Evolutionary conservation across 768 basidiomycete species (phyloP), one percentile per base, ranked within the genome.

Genomic region (Lentinus brumalis): DNA sequence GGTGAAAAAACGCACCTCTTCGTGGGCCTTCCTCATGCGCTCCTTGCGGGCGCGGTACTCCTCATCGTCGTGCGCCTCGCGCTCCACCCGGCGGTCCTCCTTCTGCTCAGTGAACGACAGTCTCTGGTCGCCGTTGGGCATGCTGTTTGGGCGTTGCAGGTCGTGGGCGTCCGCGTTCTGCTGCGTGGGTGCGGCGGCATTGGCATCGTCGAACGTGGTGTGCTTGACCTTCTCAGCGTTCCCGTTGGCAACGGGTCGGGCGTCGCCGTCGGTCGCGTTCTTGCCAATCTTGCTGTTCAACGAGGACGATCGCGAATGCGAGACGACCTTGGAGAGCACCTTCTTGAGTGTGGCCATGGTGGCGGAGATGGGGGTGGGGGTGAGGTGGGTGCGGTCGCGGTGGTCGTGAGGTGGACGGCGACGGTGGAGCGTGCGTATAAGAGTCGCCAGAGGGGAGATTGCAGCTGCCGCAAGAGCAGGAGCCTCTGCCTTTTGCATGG

Each of bases 51-150:
- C 31, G 14, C 63, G 61, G 0, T 53, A 45, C 35, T 68, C 66
- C 47, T 60, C 62, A 30, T 69, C 60, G 12, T 71, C 67, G n/a
- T 66, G 56, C 0, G 35, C 57, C 45, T 69, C 67, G 31, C 71
- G 64, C 21, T 70, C 69, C n/a, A 45, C 31, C 58, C 45, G 59
- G 14, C 69, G 57, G 16, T 69, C 56, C 12, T 62, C 63, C 60
- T 67, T 69, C 60, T 65, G 58, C 58, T 69, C 69, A 1, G 68
- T 69, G 60, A 70, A 68, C 4, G 66, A 67, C 14, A 64, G 21
- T 2, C 21, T 52, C 4, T 47, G 49, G 9, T 62, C 42, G n/a
- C 31, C 51, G 38, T 16, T 2, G 16, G 42, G 14, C 2, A 63
- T 26, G 50, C 55, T 54, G 14, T 41, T 42, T 6, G 67, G 62